Conservation (phyloP, 371 early-diverging fungal species). For the Syncephalastrum monosporum region DNA sequence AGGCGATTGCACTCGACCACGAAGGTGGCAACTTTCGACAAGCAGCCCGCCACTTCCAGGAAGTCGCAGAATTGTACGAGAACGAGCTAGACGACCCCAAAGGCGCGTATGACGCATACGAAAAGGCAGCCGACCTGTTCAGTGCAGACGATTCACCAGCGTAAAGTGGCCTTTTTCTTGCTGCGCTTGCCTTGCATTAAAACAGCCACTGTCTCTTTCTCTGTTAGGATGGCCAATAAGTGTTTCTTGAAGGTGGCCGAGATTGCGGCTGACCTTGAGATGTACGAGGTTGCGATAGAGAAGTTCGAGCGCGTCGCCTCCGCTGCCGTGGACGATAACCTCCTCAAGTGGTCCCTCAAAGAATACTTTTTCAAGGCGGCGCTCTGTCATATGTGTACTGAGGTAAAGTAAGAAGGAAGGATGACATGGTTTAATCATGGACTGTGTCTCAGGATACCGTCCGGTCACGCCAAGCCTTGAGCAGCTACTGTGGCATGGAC, state of each 20-base stretch:
- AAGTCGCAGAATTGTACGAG: conserved; percentile 91
- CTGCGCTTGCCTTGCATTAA: neutral
- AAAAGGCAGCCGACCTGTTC: conserved; percentile 90
- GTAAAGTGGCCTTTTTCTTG: conserved; percentile 39
- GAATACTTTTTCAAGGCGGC: conserved; percentile 95
- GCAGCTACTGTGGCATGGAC: conserved; percentile 84
- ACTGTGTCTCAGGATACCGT: conserved; percentile 61
- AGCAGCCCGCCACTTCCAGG: conserved; percentile 92
- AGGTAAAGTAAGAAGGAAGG: conserved; percentile 34
- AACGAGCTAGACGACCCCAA: conserved; percentile 74
- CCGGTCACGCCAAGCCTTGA: conserved; percentile 68
- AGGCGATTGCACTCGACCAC: conserved; percentile 78
- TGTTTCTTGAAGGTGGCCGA: conserved; percentile 89
- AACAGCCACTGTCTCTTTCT: neutral
- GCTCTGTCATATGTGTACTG: conserved; percentile 78
- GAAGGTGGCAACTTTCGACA: conserved; percentile 87
- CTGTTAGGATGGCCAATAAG: conserved; percentile 65
- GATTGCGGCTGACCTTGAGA: conserved; percentile 88
- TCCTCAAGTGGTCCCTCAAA: conserved; percentile 92
- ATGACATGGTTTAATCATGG: neutral
- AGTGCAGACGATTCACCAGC: conserved; percentile 87
- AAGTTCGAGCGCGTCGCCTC: conserved; percentile 85
- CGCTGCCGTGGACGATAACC: conserved; percentile 80
- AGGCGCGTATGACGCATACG: conserved; percentile 84
- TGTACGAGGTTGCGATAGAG: conserved; percentile 84